phyloP scores from a whole-genome alignment of 140 eudicot genomes.

The Bidens hawaiensis region DNA sequence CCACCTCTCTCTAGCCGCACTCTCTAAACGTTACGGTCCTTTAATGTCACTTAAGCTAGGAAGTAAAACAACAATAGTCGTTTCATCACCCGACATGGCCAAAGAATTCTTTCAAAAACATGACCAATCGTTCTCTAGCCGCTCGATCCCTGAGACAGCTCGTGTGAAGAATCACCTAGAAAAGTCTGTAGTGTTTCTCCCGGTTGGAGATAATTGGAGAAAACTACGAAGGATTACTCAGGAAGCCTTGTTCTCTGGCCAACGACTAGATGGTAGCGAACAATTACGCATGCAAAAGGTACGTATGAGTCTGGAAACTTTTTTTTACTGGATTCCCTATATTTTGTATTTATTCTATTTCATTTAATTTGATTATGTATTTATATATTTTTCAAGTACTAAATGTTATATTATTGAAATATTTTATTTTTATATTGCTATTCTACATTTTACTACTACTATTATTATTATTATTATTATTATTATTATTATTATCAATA shows the following conservation, averaged over 20 bases:
- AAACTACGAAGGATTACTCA: conserved; percentile 14
- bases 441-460: too few species aligned
- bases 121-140: conserved; percentile 17
- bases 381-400: too few species aligned
- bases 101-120: conserved; percentile 31
- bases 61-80: conserved; percentile 12
- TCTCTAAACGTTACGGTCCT: conserved; percentile 26
- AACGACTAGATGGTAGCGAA: conserved; percentile 7
- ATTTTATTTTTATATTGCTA: too few species aligned
- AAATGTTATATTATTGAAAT: too few species aligned
- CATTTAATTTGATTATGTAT: too few species aligned
- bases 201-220: conserved; percentile 13
- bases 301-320: too few species aligned
- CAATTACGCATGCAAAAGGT: conserved; percentile 16
- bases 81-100: conserved; percentile 24
- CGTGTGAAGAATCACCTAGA: not conserved
- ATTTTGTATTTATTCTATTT: too few species aligned
- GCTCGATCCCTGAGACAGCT: not conserved
- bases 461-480: too few species aligned
- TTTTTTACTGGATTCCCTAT: too few species aligned
- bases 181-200: conserved; percentile 7
- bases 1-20: conserved; percentile 21
- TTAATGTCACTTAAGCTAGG: conserved; percentile 29
- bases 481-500: too few species aligned
- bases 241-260: conserved; percentile 16